phyloP scores from a whole-genome alignment of 306 rosid species.

The Cucurbita argyrosperma region DNA sequence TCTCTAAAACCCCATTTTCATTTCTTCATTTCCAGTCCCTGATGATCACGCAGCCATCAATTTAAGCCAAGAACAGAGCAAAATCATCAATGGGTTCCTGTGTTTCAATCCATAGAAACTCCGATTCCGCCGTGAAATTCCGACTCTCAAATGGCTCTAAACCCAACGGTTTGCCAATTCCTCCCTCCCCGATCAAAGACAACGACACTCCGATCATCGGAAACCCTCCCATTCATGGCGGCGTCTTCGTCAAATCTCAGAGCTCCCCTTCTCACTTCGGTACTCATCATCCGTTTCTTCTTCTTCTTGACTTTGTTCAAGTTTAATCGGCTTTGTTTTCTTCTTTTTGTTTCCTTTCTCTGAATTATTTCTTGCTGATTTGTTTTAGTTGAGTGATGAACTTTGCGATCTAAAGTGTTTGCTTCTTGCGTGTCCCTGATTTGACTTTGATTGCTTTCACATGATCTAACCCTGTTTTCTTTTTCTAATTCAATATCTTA shows the following conservation, averaged over 20 bases:
- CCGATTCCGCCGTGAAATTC: constrained; percentile 43
- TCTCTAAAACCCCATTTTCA: constrained; percentile 12
- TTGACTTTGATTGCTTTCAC: background rate
- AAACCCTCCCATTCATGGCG: constrained; percentile 5
- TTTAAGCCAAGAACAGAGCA: constrained; percentile 4
- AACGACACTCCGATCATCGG: constrained; percentile 17
- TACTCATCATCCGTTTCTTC: background rate
- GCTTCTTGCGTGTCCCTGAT: constrained; percentile 4
- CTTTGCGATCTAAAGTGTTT: constrained; percentile 12
- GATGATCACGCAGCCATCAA: constrained; percentile 22
- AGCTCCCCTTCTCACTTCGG: constrained; percentile 39
- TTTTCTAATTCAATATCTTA: background rate
- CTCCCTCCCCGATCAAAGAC: constrained; percentile 47
- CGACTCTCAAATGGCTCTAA: constrained; percentile 35
- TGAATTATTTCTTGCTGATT: background rate
- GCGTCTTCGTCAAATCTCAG: constrained; percentile 23
- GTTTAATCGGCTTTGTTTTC: background rate
- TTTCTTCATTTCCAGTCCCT: constrained; percentile 3
- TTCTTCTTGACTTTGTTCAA: background rate
- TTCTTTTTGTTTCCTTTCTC: background rate
- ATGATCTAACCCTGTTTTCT: background rate
- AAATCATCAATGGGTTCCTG: constrained; percentile 50
- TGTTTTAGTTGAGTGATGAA: background rate
- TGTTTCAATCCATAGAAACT: constrained; percentile 36
- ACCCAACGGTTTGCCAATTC: constrained; percentile 34